A percentile compares a stretch with the other conserved stretches of the same genome.
Conservation (phyloP, 169 alveolate genomes). For the Nephromyces sp. region DNA sequence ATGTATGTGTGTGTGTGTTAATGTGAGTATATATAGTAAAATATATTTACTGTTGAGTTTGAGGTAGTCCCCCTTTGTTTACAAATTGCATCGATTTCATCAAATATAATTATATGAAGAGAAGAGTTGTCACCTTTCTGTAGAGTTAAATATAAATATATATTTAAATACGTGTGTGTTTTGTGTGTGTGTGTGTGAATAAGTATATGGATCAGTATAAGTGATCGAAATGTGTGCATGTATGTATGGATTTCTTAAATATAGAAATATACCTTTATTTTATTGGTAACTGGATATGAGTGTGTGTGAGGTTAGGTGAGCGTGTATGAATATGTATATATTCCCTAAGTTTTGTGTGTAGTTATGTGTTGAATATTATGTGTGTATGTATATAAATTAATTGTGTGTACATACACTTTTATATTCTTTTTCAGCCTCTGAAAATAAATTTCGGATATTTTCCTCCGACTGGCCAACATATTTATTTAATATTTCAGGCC, state of each 20-base stretch:
- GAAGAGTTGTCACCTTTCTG: conserved; percentile 88
- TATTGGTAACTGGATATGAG: background rate
- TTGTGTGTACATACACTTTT: conserved; percentile 22
- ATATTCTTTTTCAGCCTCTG: conserved; percentile 93
- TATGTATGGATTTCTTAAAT: background rate
- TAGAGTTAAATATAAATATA: background rate
- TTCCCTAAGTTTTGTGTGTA: no score
- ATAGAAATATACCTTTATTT: background rate
- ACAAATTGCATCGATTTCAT: conserved; percentile 98
- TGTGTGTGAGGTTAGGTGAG: background rate
- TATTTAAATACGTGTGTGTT: background rate
- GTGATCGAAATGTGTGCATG: background rate
- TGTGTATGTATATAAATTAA: background rate
- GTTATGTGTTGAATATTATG: background rate
- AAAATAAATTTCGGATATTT: conserved; percentile 90
- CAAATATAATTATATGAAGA: conserved; percentile 94
- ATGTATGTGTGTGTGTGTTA: background rate
- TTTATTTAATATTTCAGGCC: conserved; percentile 62
- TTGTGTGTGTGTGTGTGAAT: background rate
- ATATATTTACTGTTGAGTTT: conserved; percentile 18
- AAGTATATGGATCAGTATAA: background rate
- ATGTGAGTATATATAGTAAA: background rate
- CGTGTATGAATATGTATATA: no score
- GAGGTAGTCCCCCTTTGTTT: conserved; percentile 83
- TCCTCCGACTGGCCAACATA: conserved; percentile 98